Percentiles rank a stretch among this genome's conserved stretches.
These are phyloP conservation scores for Aleurites moluccanus DNA, from an alignment of 441 rosid genomes.

Conservation along the genomic window DNA sequence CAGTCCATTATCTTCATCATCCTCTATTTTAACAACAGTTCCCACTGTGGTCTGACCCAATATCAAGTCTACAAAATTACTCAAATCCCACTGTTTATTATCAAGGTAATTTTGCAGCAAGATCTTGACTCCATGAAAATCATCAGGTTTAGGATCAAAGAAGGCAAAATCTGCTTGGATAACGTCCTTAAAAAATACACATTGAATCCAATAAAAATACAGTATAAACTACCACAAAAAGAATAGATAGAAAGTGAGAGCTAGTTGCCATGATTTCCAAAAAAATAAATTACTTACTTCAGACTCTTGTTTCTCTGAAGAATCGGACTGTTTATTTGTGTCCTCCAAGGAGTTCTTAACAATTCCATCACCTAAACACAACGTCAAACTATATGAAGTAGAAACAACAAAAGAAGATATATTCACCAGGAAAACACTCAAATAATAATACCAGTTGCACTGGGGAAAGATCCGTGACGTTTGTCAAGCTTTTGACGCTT, in stretches of 20 bases:
- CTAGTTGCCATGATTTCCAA: neutral
- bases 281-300: slow-evolving; percentile 37
- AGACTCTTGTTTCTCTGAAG: slow-evolving; percentile 69
- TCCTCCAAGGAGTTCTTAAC: slow-evolving; percentile 23
- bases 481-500: slow-evolving; percentile 32
- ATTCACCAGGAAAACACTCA: neutral
- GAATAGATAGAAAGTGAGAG: neutral
- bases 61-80: slow-evolving; percentile 78
- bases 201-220: slow-evolving; percentile 13
- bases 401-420: neutral
- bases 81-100: slow-evolving; percentile 78
- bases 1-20: slow-evolving; percentile 42
- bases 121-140: slow-evolving; percentile 75
- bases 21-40: slow-evolving; percentile 81
- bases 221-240: neutral
- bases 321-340: slow-evolving; percentile 32
- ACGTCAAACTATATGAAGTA: slow-evolving; percentile 5
- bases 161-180: slow-evolving; percentile 90
- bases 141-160: slow-evolving; percentile 78
- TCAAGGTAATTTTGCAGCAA: slow-evolving; percentile 66
- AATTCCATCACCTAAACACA: slow-evolving; percentile 33
- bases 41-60: slow-evolving; percentile 82
- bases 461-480: slow-evolving; percentile 20
- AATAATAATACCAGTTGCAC: slow-evolving; percentile 34
- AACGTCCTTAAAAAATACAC: slow-evolving; percentile 52